Evolutionary conservation across 306 rosid genomes (phyloP), one percentile per base, ranked within the genome.

Genomic region (Cucurbita ficifolia): DNA sequence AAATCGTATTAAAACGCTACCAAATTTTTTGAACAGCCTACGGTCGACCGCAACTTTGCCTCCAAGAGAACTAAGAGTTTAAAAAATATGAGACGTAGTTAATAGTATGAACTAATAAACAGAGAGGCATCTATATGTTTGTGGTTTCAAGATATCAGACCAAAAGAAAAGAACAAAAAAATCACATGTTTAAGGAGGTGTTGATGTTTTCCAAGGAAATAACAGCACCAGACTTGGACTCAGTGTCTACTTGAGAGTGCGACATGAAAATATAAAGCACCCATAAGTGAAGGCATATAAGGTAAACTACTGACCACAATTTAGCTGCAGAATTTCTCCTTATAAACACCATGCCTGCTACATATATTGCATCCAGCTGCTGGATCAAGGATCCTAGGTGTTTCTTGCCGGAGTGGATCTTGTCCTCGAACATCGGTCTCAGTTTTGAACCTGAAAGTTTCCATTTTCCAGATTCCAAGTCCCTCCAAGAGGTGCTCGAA

Each of bases 221-320:
- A 74, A 83, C 88, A 10, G 97, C 96, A 52, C 96, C 99, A 43
- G 96, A 95, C 81, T 65, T 84, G 54, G 85, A 76, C 79, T 82
- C 92, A 50, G 80, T 72, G 73, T 96, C 82, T 36, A 87, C 86
- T 46, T 83, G 76, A 60, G 96, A 86, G 76, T 84, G 87, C 50
- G 96, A 91, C 83, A 81, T 68, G 17, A 94, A 85, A 83, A 94
- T 89, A 68, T 94, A 94, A 71, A 89, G 77, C 63, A 94, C 96
- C 99, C 99, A 94, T 22, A 89, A 79, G 80, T 91, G 99, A 85
- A 94, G 99, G 83, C 91, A 89, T 18, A 87, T 74, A 70, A 94
- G 79, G 87, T 94, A 94, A 63, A 89, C 83, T 78, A 83, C n/a
- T 38, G 91, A 85, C 92, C 96, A 94, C 17, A 86, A 46, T 82